Conservation (phyloP, 2,329 filamentous ascomycete genomes). For the Diaporthe sp. region DNA sequence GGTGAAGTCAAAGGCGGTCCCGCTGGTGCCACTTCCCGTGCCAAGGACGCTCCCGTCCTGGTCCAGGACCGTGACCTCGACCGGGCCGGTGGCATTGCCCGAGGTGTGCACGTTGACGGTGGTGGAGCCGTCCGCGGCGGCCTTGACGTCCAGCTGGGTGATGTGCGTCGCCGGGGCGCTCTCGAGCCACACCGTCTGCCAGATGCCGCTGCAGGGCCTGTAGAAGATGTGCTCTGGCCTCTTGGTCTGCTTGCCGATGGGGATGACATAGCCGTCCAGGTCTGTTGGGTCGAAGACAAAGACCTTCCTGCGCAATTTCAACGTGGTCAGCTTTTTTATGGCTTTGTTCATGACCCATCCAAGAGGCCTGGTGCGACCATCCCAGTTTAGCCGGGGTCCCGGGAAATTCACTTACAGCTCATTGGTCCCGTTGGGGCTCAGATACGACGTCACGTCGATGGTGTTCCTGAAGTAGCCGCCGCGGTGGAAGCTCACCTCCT, state of each 20-base stretch:
- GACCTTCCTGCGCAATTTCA: conserved; percentile 56
- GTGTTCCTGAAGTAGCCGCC: conserved; percentile 73
- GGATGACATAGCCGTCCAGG: conserved; percentile 62
- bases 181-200: conserved; percentile 79
- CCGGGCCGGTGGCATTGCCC: conserved; percentile 41
- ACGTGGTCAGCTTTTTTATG: not conserved
- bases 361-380: not conserved
- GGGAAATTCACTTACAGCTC: conserved; percentile 56
- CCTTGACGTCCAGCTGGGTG: conserved; percentile 67
- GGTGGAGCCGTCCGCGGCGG: conserved; percentile 67
- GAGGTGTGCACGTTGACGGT: conserved; percentile 65
- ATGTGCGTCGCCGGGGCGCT: conserved; percentile 68
- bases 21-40: conserved; percentile 55
- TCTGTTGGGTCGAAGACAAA: conserved; percentile 78
- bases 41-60: conserved; percentile 53
- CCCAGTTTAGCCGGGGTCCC: not conserved
- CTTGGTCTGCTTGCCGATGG: conserved; percentile 73
- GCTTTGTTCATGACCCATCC: not conserved
- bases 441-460: conserved; percentile 64
- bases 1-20: conserved; percentile 63
- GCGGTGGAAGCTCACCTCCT: conserved; percentile 60
- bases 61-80: conserved; percentile 50
- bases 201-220: conserved; percentile 78
- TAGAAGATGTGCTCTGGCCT: conserved; percentile 74
- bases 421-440: conserved; percentile 57